These are phyloP conservation scores for Passalora sequoiae DNA, from an alignment of 2,329 filamentous ascomycete genomes.

Conservation along the genomic window DNA sequence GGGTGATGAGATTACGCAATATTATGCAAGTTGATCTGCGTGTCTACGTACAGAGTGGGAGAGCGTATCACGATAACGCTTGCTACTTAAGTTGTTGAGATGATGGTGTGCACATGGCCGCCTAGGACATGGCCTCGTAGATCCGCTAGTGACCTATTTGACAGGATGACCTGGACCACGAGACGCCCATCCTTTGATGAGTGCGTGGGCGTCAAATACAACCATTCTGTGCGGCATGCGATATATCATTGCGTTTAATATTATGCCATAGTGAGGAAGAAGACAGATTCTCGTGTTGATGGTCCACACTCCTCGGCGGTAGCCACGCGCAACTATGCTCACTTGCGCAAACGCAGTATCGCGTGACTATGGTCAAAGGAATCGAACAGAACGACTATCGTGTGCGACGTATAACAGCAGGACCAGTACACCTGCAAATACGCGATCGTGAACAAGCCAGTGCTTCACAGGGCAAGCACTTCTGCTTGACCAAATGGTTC, in stretches of 20 bases:
- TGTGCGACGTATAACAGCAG: too few species aligned
- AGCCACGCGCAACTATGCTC: too few species aligned
- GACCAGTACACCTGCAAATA: too few species aligned
- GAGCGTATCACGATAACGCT: constrained; percentile 6
- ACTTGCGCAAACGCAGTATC: too few species aligned
- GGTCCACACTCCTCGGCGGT: too few species aligned
- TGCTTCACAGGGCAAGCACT: too few species aligned
- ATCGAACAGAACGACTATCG: too few species aligned
- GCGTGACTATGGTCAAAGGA: too few species aligned
- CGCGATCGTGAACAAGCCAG: too few species aligned
- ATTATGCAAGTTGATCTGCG: background rate
- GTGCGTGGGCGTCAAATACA: background rate
- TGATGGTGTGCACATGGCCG: constrained; percentile 3
- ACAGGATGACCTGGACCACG: background rate
- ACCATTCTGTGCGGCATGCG: background rate
- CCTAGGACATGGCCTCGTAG: background rate
- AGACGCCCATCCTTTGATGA: background rate
- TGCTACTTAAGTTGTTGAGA: constrained; percentile 1
- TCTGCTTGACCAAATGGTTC: background rate
- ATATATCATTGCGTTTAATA: too few species aligned
- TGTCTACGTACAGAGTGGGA: background rate
- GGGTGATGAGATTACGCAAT: background rate
- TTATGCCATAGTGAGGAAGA: too few species aligned
- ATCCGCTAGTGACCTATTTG: constrained; percentile 1
- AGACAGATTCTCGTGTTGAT: too few species aligned